Evolutionary conservation across 148 eudicot genomes (phyloP).

Genomic region (Linanthus parryae): DNA sequence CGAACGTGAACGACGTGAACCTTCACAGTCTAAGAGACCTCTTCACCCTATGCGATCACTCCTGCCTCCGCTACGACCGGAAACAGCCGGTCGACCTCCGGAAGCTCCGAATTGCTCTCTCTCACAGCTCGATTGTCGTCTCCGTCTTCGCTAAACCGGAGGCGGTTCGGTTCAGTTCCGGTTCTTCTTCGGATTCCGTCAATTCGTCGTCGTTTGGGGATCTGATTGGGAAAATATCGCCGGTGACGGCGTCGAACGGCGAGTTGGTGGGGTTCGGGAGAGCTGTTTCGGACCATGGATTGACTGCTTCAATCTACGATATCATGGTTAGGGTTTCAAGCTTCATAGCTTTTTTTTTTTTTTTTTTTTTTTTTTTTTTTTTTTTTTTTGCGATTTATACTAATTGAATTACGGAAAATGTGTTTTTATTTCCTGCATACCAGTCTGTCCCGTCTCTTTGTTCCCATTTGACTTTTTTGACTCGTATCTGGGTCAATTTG

Average conservation of each 20-base stretch:
- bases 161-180: slow-evolving; percentile 10
- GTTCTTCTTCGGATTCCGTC: too few species aligned
- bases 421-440: too few species aligned
- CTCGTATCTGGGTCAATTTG: too few species aligned
- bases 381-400: too few species aligned
- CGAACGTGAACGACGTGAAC: slow-evolving; percentile 44
- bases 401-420: too few species aligned
- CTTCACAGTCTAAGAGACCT: slow-evolving; percentile 35
- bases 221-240: slow-evolving; percentile 28
- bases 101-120: slow-evolving; percentile 57
- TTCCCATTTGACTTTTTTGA: too few species aligned
- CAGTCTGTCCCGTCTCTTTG: too few species aligned
- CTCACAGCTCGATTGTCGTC: slow-evolving; percentile 55
- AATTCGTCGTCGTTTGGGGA: too few species aligned
- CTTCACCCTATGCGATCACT: slow-evolving; percentile 55
- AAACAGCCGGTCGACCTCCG: slow-evolving; percentile 27
- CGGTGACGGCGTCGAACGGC: slow-evolving; percentile 48
- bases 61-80: slow-evolving; percentile 50
- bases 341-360: too few species aligned
- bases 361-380: too few species aligned
- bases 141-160: background rate
- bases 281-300: slow-evolving; percentile 62
- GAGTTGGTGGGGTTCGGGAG: slow-evolving; percentile 77
- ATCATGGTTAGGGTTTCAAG: slow-evolving; percentile 76
- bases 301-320: slow-evolving; percentile 81